Evolutionary conservation across 2,329 filamentous ascomycete genomes (phyloP).

Genomic region (Aureobasidium leucospermi): DNA sequence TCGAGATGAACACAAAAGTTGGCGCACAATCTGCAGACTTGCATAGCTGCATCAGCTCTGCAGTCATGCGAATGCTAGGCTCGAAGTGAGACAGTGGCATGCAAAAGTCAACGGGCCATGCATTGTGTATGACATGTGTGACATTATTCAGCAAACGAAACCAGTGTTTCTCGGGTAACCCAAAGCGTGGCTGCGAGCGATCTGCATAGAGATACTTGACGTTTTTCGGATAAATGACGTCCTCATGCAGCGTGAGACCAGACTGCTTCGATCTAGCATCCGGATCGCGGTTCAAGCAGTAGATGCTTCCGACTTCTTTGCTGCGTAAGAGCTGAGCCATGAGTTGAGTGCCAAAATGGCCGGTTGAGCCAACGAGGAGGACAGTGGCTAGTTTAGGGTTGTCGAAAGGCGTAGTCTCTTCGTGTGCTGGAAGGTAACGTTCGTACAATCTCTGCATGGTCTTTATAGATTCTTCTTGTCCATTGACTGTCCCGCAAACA

Average conservation of each 20-base stretch:
- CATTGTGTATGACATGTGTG: constrained; percentile 29
- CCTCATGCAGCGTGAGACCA: too few species aligned
- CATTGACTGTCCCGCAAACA: background rate
- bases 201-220: background rate
- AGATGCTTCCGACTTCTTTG: constrained; percentile 21
- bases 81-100: constrained; percentile 25
- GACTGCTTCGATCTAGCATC: background rate
- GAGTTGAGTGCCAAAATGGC: background rate
- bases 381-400: background rate
- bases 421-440: background rate
- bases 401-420: background rate
- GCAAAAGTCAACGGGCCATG: constrained; percentile 34
- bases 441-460: background rate
- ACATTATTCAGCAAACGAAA: constrained; percentile 17
- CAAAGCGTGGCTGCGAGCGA: constrained; percentile 19
- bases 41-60: background rate
- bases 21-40: constrained; percentile 19
- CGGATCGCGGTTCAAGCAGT: constrained; percentile 21
- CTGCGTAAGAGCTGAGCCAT: constrained; percentile 16
- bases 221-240: background rate
- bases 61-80: constrained; percentile 18
- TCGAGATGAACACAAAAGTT: constrained; percentile 32
- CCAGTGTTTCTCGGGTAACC: constrained; percentile 20
- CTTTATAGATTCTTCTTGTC: background rate
- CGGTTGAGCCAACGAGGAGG: constrained; percentile 3